These are phyloP conservation scores for Penicillium nordicum DNA, from an alignment of 2,329 filamentous ascomycete species.

Conservation along the genomic window DNA sequence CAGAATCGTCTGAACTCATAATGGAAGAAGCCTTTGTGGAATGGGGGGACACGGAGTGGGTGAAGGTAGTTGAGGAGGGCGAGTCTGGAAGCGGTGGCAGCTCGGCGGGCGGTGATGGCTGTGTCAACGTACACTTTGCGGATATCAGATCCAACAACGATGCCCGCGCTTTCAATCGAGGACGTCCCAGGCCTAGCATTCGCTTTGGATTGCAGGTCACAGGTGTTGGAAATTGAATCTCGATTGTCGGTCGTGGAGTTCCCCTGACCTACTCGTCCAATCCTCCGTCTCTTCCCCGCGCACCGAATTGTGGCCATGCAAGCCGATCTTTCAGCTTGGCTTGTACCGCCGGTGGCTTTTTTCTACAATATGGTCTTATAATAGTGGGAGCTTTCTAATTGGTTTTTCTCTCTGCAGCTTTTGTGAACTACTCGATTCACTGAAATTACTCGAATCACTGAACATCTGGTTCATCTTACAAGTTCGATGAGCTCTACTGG, in stretches of 20 bases:
- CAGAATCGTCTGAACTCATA: constrained; percentile 48
- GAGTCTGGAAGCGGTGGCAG: constrained; percentile 47
- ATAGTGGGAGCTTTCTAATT: neutral
- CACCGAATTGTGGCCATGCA: constrained; percentile 15
- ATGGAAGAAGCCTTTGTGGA: constrained; percentile 31
- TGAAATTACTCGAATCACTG: neutral
- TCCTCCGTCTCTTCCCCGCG: constrained; percentile 14
- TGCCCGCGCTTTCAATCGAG: constrained; percentile 57
- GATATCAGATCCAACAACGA: constrained; percentile 61
- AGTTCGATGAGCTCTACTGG: neutral
- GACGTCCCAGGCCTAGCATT: constrained; percentile 57
- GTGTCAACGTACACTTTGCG: constrained; percentile 15
- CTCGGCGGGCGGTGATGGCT: constrained; percentile 40
- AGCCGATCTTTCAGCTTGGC: constrained; percentile 7
- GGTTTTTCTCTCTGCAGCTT: neutral
- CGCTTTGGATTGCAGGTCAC: constrained; percentile 23
- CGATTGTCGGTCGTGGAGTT: constrained; percentile 18
- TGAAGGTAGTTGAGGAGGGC: constrained; percentile 38
- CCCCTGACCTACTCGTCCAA: constrained; percentile 21
- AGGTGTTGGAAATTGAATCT: constrained; percentile 5
- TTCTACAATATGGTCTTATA: neutral
- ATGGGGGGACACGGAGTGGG: constrained; percentile 25
- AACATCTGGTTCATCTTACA: neutral
- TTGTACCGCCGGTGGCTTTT: neutral
- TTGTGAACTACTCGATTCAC: neutral